These are phyloP conservation scores for Didymella pinodella DNA, from an alignment of 2,329 filamentous ascomycete genomes.

Conservation along the genomic window DNA sequence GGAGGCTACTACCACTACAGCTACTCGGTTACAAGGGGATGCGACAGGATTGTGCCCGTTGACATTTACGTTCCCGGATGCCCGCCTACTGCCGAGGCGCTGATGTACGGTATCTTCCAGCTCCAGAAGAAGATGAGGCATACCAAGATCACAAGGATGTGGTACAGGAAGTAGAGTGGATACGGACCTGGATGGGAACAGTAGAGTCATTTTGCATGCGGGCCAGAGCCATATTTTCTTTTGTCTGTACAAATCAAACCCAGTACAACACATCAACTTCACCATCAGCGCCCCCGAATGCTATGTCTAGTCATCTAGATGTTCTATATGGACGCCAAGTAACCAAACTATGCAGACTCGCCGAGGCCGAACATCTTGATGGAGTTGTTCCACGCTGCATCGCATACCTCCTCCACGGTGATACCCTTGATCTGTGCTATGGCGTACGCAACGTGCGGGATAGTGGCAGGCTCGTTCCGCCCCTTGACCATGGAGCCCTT, in stretches of 20 bases:
- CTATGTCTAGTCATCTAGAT: not conserved
- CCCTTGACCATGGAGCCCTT: slow-evolving; percentile 91
- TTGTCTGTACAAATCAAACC: slow-evolving; percentile 34
- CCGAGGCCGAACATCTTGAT: slow-evolving; percentile 52
- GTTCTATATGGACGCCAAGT: slow-evolving; percentile 4
- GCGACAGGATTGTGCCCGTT: slow-evolving; percentile 81
- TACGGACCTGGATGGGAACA: slow-evolving; percentile 22
- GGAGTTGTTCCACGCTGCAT: slow-evolving; percentile 64
- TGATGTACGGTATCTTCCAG: slow-evolving; percentile 73
- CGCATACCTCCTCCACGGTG: slow-evolving; percentile 80
- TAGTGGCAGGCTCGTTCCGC: slow-evolving; percentile 89
- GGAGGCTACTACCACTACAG: slow-evolving; percentile 89
- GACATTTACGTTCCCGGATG: slow-evolving; percentile 85
- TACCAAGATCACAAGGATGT: slow-evolving; percentile 64
- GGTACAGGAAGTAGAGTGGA: slow-evolving; percentile 61
- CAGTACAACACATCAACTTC: slow-evolving; percentile 7
- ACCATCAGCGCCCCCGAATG: not conserved
- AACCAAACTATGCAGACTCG: slow-evolving; percentile 29
- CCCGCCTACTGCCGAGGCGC: slow-evolving; percentile 62
- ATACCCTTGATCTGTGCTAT: slow-evolving; percentile 87
- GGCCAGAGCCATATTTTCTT: slow-evolving; percentile 27
- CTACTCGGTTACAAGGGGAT: slow-evolving; percentile 79
- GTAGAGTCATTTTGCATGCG: slow-evolving; percentile 31
- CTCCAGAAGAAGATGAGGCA: slow-evolving; percentile 79
- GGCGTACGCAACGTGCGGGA: slow-evolving; percentile 85